Conservation (phyloP, 176 grass and related monocot genomes). For the Metroxylon sagu region DNA sequence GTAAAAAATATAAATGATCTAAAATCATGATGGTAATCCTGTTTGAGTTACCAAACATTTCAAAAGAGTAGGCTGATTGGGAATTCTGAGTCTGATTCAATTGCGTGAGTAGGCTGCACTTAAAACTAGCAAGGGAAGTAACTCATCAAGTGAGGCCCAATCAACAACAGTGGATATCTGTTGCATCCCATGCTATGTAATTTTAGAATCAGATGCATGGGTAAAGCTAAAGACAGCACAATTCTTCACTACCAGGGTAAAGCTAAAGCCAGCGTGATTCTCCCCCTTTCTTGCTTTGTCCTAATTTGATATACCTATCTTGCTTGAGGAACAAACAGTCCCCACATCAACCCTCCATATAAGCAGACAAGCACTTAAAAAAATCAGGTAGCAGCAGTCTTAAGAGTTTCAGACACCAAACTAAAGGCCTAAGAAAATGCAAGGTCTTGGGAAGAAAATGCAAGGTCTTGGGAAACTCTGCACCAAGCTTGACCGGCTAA, state of each 20-base stretch:
- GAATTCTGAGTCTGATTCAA: too few relatives aligned
- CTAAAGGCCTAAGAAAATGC: not conserved
- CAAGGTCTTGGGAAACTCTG: conserved; percentile 33
- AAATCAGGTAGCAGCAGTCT: too few relatives aligned
- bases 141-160: too few relatives aligned
- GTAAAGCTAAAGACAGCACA: conserved; percentile 39
- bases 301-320: conserved; percentile 28
- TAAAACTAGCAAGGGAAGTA: too few relatives aligned
- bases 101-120: too few relatives aligned
- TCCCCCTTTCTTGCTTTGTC: conserved; percentile 10
- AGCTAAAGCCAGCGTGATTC: conserved; percentile 35
- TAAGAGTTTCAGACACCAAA: not conserved
- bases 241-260: conserved; percentile 19
- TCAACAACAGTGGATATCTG: too few relatives aligned
- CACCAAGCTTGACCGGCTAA: conserved; percentile 5
- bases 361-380: not conserved
- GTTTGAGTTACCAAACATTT: too few relatives aligned
- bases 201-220: conserved; percentile 40
- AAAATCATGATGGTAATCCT: too few relatives aligned
- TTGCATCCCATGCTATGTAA: too few relatives aligned
- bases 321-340: conserved; percentile 46
- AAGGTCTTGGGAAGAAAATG: conserved; percentile 18
- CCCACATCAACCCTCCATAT: not conserved
- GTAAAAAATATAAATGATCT: too few relatives aligned
- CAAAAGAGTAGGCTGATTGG: too few relatives aligned